Conservation (phyloP, 768 basidiomycete genomes). For the Lentinula edodes region DNA sequence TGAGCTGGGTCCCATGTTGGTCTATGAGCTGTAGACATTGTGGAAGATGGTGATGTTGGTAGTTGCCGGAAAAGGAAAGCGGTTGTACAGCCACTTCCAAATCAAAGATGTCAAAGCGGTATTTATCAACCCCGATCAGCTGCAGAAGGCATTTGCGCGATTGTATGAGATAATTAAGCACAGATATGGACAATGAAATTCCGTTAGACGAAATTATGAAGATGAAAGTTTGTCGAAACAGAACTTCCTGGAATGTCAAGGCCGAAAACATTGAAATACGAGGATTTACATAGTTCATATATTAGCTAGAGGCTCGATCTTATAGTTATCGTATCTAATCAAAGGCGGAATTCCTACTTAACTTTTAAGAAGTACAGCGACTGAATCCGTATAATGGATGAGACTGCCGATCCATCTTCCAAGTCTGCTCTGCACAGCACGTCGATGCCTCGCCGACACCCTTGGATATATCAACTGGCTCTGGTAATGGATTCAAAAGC, state of each 20-base stretch:
- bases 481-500: background rate
- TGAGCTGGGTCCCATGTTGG: constrained; percentile 98
- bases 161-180: background rate
- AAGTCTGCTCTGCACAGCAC: background rate
- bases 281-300: too few species aligned
- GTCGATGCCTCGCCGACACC: background rate
- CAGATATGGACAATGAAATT: too few species aligned
- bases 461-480: background rate
- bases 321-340: too few species aligned
- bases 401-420: background rate
- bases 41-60: background rate
- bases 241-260: too few species aligned
- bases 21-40: constrained; percentile 88
- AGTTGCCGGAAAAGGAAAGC: background rate
- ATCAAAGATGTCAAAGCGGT: background rate
- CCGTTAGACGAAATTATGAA: too few species aligned
- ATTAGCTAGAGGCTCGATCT: too few species aligned
- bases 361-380: too few species aligned
- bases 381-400: too few species aligned
- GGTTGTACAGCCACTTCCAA: background rate
- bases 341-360: too few species aligned
- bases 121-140: background rate
- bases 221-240: too few species aligned
- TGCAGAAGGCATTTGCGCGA: background rate
- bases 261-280: too few species aligned